Evolutionary conservation across 2,329 filamentous ascomycete species (phyloP).

Genomic region (Fusarium ambrosium): DNA sequence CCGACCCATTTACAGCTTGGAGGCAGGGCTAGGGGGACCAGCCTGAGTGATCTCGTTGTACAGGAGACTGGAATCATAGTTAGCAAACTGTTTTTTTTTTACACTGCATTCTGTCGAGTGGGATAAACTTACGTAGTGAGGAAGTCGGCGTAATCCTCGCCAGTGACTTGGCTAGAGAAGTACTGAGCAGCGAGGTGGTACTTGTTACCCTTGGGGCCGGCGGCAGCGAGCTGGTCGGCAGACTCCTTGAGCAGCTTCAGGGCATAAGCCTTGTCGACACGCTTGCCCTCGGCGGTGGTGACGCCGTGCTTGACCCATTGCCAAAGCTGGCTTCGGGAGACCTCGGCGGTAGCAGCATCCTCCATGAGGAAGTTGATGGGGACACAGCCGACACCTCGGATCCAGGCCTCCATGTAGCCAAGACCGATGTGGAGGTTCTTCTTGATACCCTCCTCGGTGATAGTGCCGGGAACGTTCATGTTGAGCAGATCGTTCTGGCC

Average conservation of each 20-base stretch:
- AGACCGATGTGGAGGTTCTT: conserved; percentile 98
- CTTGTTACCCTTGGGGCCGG: conserved; percentile 90
- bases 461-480: conserved; percentile 94
- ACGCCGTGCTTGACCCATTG: conserved; percentile 87
- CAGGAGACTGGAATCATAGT: conserved; percentile 70
- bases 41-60: conserved; percentile 90
- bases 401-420: conserved; percentile 98
- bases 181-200: conserved; percentile 92
- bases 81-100: not conserved
- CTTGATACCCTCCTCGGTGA: conserved; percentile 94
- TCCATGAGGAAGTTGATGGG: conserved; percentile 99
- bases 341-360: conserved; percentile 96
- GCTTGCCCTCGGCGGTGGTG: conserved; percentile 88
- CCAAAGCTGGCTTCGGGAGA: conserved; percentile 94
- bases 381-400: conserved; percentile 93
- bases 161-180: conserved; percentile 92
- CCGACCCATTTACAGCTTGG: conserved; percentile 68
- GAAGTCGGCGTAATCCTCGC: conserved; percentile 98
- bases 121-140: conserved; percentile 77
- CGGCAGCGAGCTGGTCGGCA: conserved; percentile 78
- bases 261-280: conserved; percentile 91
- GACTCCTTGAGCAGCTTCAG: conserved; percentile 90
- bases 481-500: conserved; percentile 92
- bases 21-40: conserved; percentile 70
- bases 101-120: not conserved